Percentiles rank a stretch among this genome's conserved stretches.
phyloP scores from a whole-genome alignment of 1,284 basidiomycete genomes.

The Sutorius eximius region DNA sequence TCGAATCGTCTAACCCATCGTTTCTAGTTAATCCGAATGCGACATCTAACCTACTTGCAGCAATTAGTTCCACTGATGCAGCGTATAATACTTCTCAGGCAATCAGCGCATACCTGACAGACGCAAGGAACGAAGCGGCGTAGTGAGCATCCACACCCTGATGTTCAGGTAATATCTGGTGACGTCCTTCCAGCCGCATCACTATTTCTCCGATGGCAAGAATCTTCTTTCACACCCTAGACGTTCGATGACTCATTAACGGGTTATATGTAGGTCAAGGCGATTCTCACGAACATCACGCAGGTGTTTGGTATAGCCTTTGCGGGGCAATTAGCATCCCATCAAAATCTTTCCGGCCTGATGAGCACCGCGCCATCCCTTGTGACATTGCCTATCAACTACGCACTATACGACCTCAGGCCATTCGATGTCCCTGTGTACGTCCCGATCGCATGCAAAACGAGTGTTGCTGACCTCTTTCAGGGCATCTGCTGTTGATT shows the following conservation, averaged over 20 bases:
- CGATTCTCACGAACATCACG: slow-evolving; percentile 22
- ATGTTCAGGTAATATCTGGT: background rate
- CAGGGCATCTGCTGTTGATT: slow-evolving; percentile 70
- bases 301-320: slow-evolving; percentile 39
- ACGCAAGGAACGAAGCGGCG: slow-evolving; percentile 45
- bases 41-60: slow-evolving; percentile 34
- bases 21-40: slow-evolving; percentile 41
- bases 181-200: slow-evolving; percentile 21
- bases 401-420: slow-evolving; percentile 54
- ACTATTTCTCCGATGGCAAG: slow-evolving; percentile 27
- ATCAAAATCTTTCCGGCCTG: slow-evolving; percentile 34
- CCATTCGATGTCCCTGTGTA: slow-evolving; percentile 68
- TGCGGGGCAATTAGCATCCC: slow-evolving; percentile 37
- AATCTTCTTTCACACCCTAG: background rate
- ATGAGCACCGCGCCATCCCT: slow-evolving; percentile 59
- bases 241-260: background rate
- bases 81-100: slow-evolving; percentile 39
- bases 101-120: slow-evolving; percentile 35
- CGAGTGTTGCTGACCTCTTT: background rate
- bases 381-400: slow-evolving; percentile 53
- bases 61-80: slow-evolving; percentile 31
- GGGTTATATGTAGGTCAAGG: slow-evolving; percentile 18
- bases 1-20: background rate
- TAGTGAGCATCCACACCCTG: slow-evolving; percentile 40
- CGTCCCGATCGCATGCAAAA: slow-evolving; percentile 17